Conservation (phyloP, 192 early-diverging fungal species). For the Entomortierella chlamydospora region DNA sequence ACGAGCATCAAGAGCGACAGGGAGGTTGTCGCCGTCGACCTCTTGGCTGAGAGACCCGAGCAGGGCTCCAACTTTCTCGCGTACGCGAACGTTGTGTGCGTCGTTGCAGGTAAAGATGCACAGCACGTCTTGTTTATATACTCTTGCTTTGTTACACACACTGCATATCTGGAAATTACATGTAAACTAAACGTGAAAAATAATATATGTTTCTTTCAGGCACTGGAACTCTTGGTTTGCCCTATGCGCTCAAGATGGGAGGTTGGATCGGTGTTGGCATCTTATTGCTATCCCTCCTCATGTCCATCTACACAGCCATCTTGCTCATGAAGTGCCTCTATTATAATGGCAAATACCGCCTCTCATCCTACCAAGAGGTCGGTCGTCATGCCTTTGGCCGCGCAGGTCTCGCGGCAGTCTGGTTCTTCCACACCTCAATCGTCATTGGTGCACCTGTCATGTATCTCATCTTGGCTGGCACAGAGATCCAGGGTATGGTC, state of each 20-base stretch:
- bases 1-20: slow-evolving; percentile 24
- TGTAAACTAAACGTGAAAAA: too few relatives aligned
- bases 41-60: slow-evolving; percentile 41
- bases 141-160: too few relatives aligned
- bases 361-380: slow-evolving; percentile 71
- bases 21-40: slow-evolving; percentile 20
- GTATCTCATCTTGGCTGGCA: slow-evolving; percentile 79
- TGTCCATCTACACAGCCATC: slow-evolving; percentile 75
- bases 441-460: slow-evolving; percentile 74
- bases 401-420: slow-evolving; percentile 67
- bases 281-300: slow-evolving; percentile 72
- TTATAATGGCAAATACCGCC: slow-evolving; percentile 64
- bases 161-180: too few relatives aligned
- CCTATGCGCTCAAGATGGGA: slow-evolving; percentile 77
- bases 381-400: slow-evolving; percentile 77
- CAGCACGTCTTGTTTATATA: too few relatives aligned
- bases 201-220: background rate
- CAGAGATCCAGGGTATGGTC: slow-evolving; percentile 71
- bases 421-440: slow-evolving; percentile 70
- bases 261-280: slow-evolving; percentile 81
- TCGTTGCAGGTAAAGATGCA: slow-evolving; percentile 69
- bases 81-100: slow-evolving; percentile 73
- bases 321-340: slow-evolving; percentile 83
- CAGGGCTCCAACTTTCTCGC: slow-evolving; percentile 64
- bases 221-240: slow-evolving; percentile 83